A percentile compares a stretch with the other conserved stretches of the same genome.
Evolutionary conservation across 345 rosid species (phyloP).

Genomic region (Camelina laxa): DNA sequence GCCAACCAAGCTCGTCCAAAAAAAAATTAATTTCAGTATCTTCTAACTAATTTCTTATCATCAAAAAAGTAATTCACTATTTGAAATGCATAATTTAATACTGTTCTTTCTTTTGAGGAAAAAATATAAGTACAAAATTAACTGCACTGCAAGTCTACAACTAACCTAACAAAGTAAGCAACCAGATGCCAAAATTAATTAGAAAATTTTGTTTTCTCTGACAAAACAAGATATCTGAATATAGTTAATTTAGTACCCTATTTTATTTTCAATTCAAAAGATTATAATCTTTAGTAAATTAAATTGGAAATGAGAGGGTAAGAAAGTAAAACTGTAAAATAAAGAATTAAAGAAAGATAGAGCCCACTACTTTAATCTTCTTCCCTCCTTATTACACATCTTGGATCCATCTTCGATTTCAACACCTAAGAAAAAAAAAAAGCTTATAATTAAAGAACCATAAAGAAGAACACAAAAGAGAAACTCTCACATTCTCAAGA

Average conservation of each 20-base stretch:
- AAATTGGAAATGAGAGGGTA: constrained; percentile 22
- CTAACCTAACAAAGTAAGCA: constrained; percentile 37
- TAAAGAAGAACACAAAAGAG: constrained; percentile 20
- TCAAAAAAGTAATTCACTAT: background rate
- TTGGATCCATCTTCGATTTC: constrained; percentile 46
- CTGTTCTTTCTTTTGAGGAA: constrained; percentile 1
- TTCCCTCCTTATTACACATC: constrained; percentile 45
- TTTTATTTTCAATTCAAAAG: background rate
- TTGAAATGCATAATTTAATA: constrained; percentile 15
- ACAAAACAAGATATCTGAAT: constrained; percentile 30
- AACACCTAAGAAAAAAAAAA: constrained; percentile 36
- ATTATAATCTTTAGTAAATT: constrained; percentile 6
- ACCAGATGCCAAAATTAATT: constrained; percentile 35
- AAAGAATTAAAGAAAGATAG: constrained; percentile 31
- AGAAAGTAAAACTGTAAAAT: constrained; percentile 33
- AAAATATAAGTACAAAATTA: constrained; percentile 13
- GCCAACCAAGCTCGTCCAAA: constrained; percentile 40
- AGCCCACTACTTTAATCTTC: constrained; percentile 39
- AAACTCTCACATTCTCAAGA: constrained; percentile 41
- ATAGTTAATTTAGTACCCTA: constrained; percentile 11
- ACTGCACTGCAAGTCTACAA: constrained; percentile 27
- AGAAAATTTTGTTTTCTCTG: constrained; percentile 7
- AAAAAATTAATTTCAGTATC: constrained; percentile 20
- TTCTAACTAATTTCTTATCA: constrained; percentile 27
- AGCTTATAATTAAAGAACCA: constrained; percentile 38